A percentile compares a stretch with the other conserved stretches of the same genome.
phyloP scores from a whole-genome alignment of 805 yeast genomes.

The Martiniozyma abietophila region DNA sequence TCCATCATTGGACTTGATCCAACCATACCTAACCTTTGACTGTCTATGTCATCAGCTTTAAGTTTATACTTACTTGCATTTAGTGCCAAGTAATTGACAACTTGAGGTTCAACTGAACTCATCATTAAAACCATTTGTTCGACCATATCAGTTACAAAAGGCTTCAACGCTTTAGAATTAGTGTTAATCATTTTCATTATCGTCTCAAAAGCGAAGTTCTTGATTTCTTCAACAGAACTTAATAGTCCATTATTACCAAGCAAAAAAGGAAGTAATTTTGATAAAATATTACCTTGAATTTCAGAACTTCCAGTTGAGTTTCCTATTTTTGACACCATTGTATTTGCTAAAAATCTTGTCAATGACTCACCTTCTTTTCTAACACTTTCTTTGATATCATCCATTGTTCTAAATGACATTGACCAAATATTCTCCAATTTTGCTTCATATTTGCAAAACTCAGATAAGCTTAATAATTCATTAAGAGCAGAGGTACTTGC shows the following conservation, averaged over 20 bases:
- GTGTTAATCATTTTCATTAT: slow-evolving; percentile 61
- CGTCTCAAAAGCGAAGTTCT: slow-evolving; percentile 64
- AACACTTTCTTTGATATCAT: slow-evolving; percentile 91
- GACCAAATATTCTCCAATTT: slow-evolving; percentile 67
- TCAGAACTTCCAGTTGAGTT: slow-evolving; percentile 35
- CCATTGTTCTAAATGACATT: slow-evolving; percentile 82
- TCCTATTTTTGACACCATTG: slow-evolving; percentile 50
- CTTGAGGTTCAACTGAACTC: slow-evolving; percentile 88
- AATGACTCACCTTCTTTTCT: slow-evolving; percentile 68
- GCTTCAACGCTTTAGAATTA: slow-evolving; percentile 49
- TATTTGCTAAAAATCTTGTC: slow-evolving; percentile 56
- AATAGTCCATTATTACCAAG: slow-evolving; percentile 70
- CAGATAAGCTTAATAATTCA: slow-evolving; percentile 58
- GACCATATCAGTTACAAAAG: slow-evolving; percentile 60
- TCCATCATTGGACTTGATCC: slow-evolving; percentile 85
- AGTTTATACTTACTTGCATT: slow-evolving; percentile 85
- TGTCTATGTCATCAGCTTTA: slow-evolving; percentile 63
- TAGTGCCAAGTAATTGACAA: slow-evolving; percentile 71
- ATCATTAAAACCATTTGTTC: slow-evolving; percentile 62
- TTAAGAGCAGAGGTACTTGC: slow-evolving; percentile 69
- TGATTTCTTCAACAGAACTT: slow-evolving; percentile 81
- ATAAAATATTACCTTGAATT: slow-evolving; percentile 32
- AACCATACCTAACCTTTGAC: slow-evolving; percentile 61
- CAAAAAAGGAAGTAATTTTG: slow-evolving; percentile 64
- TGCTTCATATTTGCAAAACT: slow-evolving; percentile 41